Base-by-base conservation (phyloP, 208 protist genomes). In the Acanthamoeba healyi region DNA sequence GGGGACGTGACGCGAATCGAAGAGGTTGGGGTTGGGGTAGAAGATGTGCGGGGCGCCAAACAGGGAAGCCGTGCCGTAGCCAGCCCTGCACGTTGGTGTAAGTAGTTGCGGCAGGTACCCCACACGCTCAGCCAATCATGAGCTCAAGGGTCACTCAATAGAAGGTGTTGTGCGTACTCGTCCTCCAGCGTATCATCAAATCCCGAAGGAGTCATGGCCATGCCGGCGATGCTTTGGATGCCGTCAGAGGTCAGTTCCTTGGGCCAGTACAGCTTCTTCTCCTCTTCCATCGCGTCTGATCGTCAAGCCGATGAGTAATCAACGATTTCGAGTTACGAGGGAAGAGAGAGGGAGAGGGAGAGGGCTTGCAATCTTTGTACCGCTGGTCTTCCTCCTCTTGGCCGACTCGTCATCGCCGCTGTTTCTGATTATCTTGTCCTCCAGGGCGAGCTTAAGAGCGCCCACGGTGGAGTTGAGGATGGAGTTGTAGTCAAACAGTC, bases 131-230 rank as follows among this genome's bases (percentile, higher is more conserved):
- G 29, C 17, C 19, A 12, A 54, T 51, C 5, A 51, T 12, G 19
- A 70, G 29, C 10, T 6, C 24, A 26, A 70, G 32, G 61, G 0
- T 32, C 24, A 61, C 1, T 26, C 14, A 0, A 56, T 26, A 22
- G 24, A 26, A 0, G 5, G 49, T 56, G 49, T 26, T 29, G 36
- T 29, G 15, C 84, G 46, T 91, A 91, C 84, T 91, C 84, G 24
- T 91, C 84, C 36, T 91, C 84, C 3, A 91, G 84, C 44, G 84
- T 91, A 26, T 91, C 84, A 29, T 91, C 84, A 44, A 91, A 91
- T n/a, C 84, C 84, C 0, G 84, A 91, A n/a, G 84, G 84, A 26
- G 58, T 72, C 34, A 72, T 91, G 54, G 84, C 56, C 84, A 72
- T 91, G 46, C 56, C 84, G 0, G 77, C 19, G n/a, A 86, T 86